phyloP scores from a whole-genome alignment of 169 alveolate genomes.

The Plasmodium gonderi region DNA sequence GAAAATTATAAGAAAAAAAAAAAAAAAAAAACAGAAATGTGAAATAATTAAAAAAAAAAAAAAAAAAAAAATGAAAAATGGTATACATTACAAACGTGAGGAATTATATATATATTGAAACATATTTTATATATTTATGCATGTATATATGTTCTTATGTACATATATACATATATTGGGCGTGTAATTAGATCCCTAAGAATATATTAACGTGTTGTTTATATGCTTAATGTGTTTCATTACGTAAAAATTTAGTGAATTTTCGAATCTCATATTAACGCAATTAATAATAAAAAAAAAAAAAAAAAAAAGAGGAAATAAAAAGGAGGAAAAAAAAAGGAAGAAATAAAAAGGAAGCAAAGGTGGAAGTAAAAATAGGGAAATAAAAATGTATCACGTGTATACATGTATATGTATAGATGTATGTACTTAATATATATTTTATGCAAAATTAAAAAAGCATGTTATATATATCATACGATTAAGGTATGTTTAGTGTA shows the following conservation, averaged over 20 bases:
- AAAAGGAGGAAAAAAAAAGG: background rate
- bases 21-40: background rate
- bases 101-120: background rate
- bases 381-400: background rate
- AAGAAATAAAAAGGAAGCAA: background rate
- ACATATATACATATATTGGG: background rate
- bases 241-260: background rate
- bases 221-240: background rate
- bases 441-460: no score
- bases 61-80: background rate
- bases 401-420: background rate
- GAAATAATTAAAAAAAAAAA: background rate
- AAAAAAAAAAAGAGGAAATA: background rate
- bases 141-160: background rate
- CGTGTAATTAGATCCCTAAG: background rate
- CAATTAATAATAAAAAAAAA: background rate
- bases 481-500: no score
- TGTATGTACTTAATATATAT: no score
- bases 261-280: background rate
- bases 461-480: no score
- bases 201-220: background rate
- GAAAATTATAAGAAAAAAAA: background rate
- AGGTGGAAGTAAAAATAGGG: background rate
- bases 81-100: constrained; percentile 1
- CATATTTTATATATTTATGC: background rate